A percentile compares a stretch with the other conserved stretches of the same genome.
These are phyloP conservation scores for Chaetomiaceae sp. DNA, from an alignment of 2,329 filamentous ascomycete species.

Conservation along the genomic window DNA sequence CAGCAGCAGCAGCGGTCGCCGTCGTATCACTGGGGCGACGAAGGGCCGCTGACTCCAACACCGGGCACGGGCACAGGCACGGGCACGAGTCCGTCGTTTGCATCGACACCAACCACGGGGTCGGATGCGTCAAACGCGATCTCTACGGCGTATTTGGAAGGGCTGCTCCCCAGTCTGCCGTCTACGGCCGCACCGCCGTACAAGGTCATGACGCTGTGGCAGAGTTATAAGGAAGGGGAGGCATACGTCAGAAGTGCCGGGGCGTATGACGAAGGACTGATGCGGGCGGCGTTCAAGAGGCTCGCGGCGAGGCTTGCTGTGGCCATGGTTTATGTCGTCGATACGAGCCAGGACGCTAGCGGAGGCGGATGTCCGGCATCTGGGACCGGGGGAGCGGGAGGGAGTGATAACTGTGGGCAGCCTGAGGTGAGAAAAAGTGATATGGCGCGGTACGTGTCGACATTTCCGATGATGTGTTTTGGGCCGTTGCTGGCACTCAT, in stretches of 20 bases:
- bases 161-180: background rate
- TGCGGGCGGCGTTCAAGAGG: slow-evolving; percentile 23
- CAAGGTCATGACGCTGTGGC: slow-evolving; percentile 16
- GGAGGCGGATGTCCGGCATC: slow-evolving; percentile 13
- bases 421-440: slow-evolving; percentile 13
- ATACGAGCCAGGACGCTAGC: background rate
- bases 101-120: too few species aligned
- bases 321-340: slow-evolving; percentile 15
- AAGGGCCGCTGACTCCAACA: too few species aligned
- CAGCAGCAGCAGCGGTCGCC: too few species aligned
- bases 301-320: slow-evolving; percentile 16
- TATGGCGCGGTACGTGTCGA: slow-evolving; percentile 28
- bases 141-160: background rate
- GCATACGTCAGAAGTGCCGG: slow-evolving; percentile 12
- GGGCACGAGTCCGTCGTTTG: too few species aligned
- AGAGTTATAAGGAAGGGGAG: slow-evolving; percentile 21
- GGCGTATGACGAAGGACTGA: slow-evolving; percentile 2
- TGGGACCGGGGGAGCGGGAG: background rate
- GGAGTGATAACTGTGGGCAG: background rate
- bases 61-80: too few species aligned
- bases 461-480: slow-evolving; percentile 30
- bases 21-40: too few species aligned
- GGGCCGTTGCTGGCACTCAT: slow-evolving; percentile 27
- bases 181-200: background rate
- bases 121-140: too few species aligned